Base-by-base conservation (phyloP, 1,284 basidiomycete species). In the Tylopilus sp. region DNA sequence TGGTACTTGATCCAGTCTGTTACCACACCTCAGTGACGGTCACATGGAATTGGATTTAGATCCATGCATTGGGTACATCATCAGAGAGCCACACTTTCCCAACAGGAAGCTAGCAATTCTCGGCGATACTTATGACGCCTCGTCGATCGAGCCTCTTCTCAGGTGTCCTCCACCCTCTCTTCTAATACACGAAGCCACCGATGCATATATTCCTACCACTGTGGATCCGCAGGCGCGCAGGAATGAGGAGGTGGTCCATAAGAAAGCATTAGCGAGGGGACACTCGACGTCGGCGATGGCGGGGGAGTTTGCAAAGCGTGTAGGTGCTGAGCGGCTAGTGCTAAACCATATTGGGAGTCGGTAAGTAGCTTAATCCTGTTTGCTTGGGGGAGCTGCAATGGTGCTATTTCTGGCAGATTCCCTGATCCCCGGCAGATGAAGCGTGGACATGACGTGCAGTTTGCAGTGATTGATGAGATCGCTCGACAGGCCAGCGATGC, bases 261-360 rank as follows among this genome's bases (percentile, higher is more conserved):
- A 71, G 55, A 85, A 83, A 59, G 80, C 82, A 4, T 64, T 79
- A 21, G 70, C 73, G 40, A 75, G 85, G 52, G 92, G 91, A 0
- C 93, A 95, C 67, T 93, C 91, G 18, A 87, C 87, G 0, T 87
- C 91, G 1, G 74, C 73, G 21, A 88, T 90, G 77, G 93, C 91
- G 1, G 93, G 91, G 10, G 73, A 68, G 30, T 94, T 94, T 65
- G 91, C 91, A 2, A 77, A 75, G 44, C 62, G 59, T 0, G 77
- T 91, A 46, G 72, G 75, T 6, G 89, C 91, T 14, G 71, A 80
- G 55, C 70, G 77, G 48, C 71, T 95, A 6, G 80, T 88, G 15
- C 65, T 95, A 52, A 94, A 94, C 66, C 92, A 94, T 65, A 87
- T 94, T 46, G 84, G 89, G 44, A 75, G 76, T 48, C 80, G 85